Evolutionary conservation across 257 asterid genomes (phyloP).

Genomic region (Ocimum tenuiflorum): DNA sequence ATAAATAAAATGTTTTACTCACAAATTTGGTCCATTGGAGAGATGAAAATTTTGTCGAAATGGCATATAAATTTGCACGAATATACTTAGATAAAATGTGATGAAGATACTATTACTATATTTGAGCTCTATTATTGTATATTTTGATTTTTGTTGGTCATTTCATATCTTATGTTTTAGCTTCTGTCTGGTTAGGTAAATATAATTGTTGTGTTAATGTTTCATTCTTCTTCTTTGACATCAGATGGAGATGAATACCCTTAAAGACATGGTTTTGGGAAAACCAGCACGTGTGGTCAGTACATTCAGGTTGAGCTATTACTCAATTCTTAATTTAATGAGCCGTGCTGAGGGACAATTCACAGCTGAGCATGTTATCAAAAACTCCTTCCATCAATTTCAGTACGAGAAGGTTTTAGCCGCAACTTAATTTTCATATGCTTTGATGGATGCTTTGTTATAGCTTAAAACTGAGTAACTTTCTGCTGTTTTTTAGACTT

Average conservation of each 20-base stretch:
- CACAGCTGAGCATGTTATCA: conserved; percentile 96
- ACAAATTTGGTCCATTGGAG: neutral
- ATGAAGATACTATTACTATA: neutral
- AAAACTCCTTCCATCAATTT: conserved; percentile 87
- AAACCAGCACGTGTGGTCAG: conserved; percentile 96
- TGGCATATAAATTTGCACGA: neutral
- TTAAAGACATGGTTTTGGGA: conserved; percentile 97
- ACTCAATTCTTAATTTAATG: conserved; percentile 85
- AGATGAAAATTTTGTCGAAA: neutral
- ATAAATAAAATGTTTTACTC: neutral
- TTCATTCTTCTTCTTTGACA: conserved; percentile 11
- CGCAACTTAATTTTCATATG: neutral
- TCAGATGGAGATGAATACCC: conserved; percentile 95
- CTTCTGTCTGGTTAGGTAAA: neutral
- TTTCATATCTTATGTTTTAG: neutral
- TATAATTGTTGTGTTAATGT: neutral
- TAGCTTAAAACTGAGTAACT: conserved; percentile 23
- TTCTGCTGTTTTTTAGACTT: conserved; percentile 46
- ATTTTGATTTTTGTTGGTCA: neutral
- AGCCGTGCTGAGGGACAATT: conserved; percentile 98
- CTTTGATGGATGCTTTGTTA: conserved; percentile 4
- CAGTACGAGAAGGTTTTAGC: conserved; percentile 86
- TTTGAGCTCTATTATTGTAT: neutral
- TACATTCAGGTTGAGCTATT: conserved; percentile 95
- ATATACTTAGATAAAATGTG: neutral